A percentile compares a stretch with the other conserved stretches of the same genome.
Conservation (phyloP, 148 eudicot genomes). For the Tetragonia tetragonoides region DNA sequence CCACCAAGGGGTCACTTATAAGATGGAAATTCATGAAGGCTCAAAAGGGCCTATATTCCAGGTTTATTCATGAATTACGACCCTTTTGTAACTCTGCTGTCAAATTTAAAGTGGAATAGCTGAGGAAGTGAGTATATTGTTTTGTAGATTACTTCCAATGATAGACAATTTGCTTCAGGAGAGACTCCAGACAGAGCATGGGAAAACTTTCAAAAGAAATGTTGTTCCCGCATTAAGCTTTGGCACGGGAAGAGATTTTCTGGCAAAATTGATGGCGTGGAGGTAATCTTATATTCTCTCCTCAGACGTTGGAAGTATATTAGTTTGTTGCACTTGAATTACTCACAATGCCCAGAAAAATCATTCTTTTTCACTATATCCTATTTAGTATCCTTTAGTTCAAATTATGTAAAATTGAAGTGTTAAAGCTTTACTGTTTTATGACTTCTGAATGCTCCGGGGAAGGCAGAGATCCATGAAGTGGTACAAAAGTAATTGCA, state of each 20-base stretch:
- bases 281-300: constrained; percentile 43
- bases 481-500: not conserved
- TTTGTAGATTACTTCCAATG: constrained; percentile 67
- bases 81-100: not conserved
- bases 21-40: constrained; percentile 86
- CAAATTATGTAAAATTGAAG: not conserved
- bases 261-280: constrained; percentile 83
- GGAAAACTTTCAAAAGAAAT: constrained; percentile 75
- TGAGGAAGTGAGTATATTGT: constrained; percentile 11
- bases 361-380: not conserved
- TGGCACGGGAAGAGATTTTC: constrained; percentile 86
- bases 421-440: not conserved
- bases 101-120: not conserved
- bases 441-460: not conserved
- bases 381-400: not conserved
- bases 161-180: constrained; percentile 69
- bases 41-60: constrained; percentile 72
- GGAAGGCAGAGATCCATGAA: not conserved
- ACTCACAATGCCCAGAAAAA: not conserved
- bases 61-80: constrained; percentile 42
- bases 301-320: not conserved
- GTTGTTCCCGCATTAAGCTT: constrained; percentile 56
- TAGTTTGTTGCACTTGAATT: not conserved
- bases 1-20: constrained; percentile 58
- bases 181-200: constrained; percentile 98